Conservation (phyloP, 306 rosid genomes). For the Fragaria iinumae region DNA sequence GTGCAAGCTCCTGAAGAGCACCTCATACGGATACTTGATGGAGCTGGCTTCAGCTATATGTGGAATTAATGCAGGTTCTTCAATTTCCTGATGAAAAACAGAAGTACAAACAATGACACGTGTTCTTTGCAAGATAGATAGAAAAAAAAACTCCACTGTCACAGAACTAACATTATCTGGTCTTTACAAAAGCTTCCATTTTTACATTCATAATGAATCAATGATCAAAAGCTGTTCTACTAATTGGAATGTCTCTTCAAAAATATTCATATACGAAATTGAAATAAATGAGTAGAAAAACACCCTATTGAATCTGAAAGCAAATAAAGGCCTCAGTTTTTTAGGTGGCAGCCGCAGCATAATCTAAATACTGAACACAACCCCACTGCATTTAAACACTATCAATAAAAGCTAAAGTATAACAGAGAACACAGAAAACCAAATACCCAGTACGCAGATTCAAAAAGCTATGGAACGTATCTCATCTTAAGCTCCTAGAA, state of each 20-base stretch:
- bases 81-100: conserved; percentile 56
- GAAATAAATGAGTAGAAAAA: not conserved
- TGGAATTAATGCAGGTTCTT: conserved; percentile 86
- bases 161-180: not conserved
- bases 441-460: not conserved
- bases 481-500: conserved; percentile 1
- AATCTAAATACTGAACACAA: not conserved
- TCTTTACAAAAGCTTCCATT: not conserved
- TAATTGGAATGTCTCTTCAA: not conserved
- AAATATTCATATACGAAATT: not conserved
- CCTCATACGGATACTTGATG: conserved; percentile 77
- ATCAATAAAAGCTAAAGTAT: not conserved
- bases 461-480: not conserved
- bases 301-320: not conserved
- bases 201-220: not conserved
- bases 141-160: not conserved
- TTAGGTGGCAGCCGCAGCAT: not conserved
- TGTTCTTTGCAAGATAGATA: not conserved
- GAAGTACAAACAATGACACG: conserved; percentile 21
- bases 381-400: not conserved
- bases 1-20: conserved; percentile 88
- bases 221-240: not conserved
- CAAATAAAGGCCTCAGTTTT: not conserved
- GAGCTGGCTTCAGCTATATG: conserved; percentile 93
- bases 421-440: not conserved